Evolutionary conservation across 2,329 filamentous ascomycete genomes (phyloP).

Genomic region (Ophiostoma fasciatum): DNA sequence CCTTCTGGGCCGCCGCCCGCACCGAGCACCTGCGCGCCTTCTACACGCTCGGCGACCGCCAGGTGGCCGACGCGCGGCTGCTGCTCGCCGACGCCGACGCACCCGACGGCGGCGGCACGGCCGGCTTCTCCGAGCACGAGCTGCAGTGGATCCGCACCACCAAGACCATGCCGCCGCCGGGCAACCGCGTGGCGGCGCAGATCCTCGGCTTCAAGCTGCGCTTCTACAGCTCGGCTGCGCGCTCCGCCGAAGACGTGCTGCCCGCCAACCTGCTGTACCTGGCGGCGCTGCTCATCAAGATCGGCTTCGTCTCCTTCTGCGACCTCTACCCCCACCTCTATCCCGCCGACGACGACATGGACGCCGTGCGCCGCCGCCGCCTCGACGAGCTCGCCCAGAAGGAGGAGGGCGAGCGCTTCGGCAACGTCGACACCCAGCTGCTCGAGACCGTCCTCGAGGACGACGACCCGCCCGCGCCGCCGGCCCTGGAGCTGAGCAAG

Average conservation of each 20-base stretch:
- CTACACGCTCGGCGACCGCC: conserved; percentile 71
- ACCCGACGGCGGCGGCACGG: conserved; percentile 30
- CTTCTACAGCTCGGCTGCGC: conserved; percentile 74
- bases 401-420: conserved; percentile 55
- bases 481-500: conserved; percentile 15
- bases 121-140: conserved; percentile 25
- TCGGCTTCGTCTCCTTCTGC: conserved; percentile 84
- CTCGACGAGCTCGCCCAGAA: conserved; percentile 65
- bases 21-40: conserved; percentile 68
- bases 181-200: conserved; percentile 86
- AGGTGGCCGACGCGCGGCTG: conserved; percentile 44
- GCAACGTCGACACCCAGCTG: conserved; percentile 66
- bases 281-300: conserved; percentile 84
- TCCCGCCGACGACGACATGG: conserved; percentile 73
- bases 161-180: conserved; percentile 65
- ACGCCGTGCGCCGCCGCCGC: conserved; percentile 51
- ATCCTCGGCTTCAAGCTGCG: conserved; percentile 92
- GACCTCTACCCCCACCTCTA: conserved; percentile 90
- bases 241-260: conserved; percentile 57
- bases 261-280: conserved; percentile 90
- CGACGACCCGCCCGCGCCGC: conserved; percentile 54
- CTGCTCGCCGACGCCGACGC: conserved; percentile 23
- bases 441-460: conserved; percentile 74
- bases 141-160: conserved; percentile 68
- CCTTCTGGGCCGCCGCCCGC: conserved; percentile 72